Conservation (phyloP, 352 stramenopile species). For the Globisporangium nunn region DNA sequence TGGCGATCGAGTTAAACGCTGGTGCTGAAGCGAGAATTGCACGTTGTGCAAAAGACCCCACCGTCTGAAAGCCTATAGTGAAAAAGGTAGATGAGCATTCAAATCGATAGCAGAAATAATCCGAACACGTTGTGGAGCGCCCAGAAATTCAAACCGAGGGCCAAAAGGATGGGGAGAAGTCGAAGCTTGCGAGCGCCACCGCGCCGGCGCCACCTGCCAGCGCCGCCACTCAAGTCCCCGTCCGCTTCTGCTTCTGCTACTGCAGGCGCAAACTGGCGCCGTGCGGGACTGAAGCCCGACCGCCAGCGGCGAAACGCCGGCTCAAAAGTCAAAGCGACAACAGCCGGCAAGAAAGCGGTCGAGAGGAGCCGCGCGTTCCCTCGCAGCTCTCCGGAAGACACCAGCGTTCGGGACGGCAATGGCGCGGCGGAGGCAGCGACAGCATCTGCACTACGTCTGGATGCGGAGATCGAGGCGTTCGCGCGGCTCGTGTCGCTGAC, state of each 20-base stretch:
- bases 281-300: not conserved
- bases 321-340: constrained; percentile 2
- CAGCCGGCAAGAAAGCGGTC: constrained; percentile 7
- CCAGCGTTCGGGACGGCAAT: not conserved
- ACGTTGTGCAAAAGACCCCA: too few species aligned
- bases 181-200: not conserved
- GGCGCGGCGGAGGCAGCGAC: not conserved
- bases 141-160: too few species aligned
- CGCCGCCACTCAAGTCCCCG: not conserved
- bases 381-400: not conserved
- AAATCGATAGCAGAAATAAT: too few species aligned
- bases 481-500: constrained; percentile 38
- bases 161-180: too few species aligned
- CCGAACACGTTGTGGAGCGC: too few species aligned
- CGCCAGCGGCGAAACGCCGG: not conserved
- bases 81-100: too few species aligned
- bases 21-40: too few species aligned
- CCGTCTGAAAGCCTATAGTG: too few species aligned
- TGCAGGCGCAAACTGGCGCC: not conserved
- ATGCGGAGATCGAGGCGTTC: constrained; percentile 39
- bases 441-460: constrained; percentile 11
- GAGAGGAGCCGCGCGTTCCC: constrained; percentile 1
- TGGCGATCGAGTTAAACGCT: too few species aligned
- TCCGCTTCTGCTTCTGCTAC: not conserved
- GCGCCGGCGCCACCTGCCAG: too few species aligned